Conservation (phyloP, 2,329 filamentous ascomycete genomes). For the Hypomyces rosellus region DNA sequence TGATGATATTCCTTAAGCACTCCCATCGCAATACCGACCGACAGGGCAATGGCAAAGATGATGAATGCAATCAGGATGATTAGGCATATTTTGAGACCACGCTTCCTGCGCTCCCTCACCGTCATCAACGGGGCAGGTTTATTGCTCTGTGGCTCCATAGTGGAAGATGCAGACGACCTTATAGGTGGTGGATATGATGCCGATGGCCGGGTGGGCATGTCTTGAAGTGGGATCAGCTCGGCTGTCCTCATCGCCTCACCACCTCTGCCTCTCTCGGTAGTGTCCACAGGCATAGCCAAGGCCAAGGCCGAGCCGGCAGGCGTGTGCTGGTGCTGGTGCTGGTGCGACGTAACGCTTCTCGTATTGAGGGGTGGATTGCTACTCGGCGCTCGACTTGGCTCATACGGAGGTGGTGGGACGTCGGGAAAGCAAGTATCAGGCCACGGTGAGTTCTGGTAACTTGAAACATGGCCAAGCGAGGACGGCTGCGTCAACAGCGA, state of each 20-base stretch:
- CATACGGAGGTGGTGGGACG: constrained; percentile 23
- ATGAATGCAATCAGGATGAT: constrained; percentile 16
- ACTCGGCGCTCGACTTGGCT: constrained; percentile 19
- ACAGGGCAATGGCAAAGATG: constrained; percentile 20
- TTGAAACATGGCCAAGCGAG: not conserved
- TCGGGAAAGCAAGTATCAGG: constrained; percentile 12
- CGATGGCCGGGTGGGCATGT: not conserved
- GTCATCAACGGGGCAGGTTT: constrained; percentile 20
- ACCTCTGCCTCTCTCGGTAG: no score
- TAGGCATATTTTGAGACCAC: constrained; percentile 15
- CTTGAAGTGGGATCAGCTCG: constrained; percentile 8
- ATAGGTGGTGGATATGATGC: not conserved
- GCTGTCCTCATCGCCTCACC: not conserved
- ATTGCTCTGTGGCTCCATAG: not conserved
- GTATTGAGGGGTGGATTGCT: no score
- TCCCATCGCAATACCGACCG: constrained; percentile 22
- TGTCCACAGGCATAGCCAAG: no score
- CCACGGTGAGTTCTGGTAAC: constrained; percentile 5
- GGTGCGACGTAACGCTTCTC: constrained; percentile 4
- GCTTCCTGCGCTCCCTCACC: constrained; percentile 16
- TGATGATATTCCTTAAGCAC: constrained; percentile 16
- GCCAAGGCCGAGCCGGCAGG: not conserved
- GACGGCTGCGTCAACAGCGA: no score
- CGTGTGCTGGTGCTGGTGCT: constrained; percentile 1
- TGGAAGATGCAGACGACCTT: no score